These are phyloP conservation scores for Geotrichum carabidarum DNA, from an alignment of 1,139 yeast species.

Conservation along the genomic window DNA sequence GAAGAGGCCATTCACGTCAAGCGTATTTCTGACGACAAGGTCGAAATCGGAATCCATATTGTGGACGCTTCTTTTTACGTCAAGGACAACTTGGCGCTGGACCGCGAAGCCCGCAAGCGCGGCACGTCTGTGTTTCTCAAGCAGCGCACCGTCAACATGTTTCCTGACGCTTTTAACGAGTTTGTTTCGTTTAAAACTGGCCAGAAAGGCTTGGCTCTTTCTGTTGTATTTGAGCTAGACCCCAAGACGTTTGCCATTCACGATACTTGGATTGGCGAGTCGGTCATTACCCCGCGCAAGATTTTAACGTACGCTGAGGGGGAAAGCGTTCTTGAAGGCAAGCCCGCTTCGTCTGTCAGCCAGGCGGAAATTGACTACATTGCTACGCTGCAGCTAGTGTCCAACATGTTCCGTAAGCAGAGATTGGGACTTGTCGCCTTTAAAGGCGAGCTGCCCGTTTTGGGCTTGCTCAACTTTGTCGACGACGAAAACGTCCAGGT, in stretches of 20 bases:
- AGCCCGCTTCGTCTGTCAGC: slow-evolving; percentile 14
- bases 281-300: slow-evolving; percentile 52
- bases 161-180: slow-evolving; percentile 62
- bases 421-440: slow-evolving; percentile 43
- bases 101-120: slow-evolving; percentile 85
- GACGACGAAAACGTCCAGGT: slow-evolving; percentile 80
- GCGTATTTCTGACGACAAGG: slow-evolving; percentile 51
- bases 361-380: slow-evolving; percentile 62
- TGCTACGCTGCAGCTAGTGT: slow-evolving; percentile 58
- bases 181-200: slow-evolving; percentile 59
- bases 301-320: slow-evolving; percentile 35
- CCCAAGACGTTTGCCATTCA: slow-evolving; percentile 67
- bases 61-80: slow-evolving; percentile 72
- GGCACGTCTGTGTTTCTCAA: slow-evolving; percentile 86
- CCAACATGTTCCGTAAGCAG: slow-evolving; percentile 68
- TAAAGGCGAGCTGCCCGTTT: slow-evolving; percentile 43
- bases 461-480: slow-evolving; percentile 69
- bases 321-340: slow-evolving; percentile 27
- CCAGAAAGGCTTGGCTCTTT: slow-evolving; percentile 59
- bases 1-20: slow-evolving; percentile 81
- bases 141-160: slow-evolving; percentile 64
- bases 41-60: slow-evolving; percentile 74
- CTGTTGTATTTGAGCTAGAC: slow-evolving; percentile 78
- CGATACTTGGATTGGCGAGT: slow-evolving; percentile 73
- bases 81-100: slow-evolving; percentile 70